phyloP scores from a whole-genome alignment of 148 eudicot species.

The Rheum nobile region DNA sequence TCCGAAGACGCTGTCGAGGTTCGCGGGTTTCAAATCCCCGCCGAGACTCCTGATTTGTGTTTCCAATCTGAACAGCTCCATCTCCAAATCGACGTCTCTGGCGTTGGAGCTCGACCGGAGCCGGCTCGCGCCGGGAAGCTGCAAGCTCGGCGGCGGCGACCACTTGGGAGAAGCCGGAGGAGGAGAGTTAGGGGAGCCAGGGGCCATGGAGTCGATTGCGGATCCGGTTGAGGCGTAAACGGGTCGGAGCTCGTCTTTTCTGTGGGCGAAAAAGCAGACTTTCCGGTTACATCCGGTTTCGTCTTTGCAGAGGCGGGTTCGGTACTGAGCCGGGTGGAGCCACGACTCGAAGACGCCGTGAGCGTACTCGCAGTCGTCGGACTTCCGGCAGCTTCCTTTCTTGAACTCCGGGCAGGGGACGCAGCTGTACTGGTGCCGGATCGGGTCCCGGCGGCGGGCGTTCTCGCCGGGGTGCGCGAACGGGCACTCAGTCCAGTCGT shows the following conservation, averaged over 20 bases:
- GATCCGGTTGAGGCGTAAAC: conserved; percentile 8
- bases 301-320: conserved; percentile 2
- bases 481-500: conserved; percentile 10
- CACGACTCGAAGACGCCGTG: conserved; percentile 7
- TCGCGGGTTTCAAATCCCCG: conserved; percentile 23
- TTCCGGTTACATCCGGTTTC: conserved; percentile 4
- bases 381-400: conserved; percentile 7
- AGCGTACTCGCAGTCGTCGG: conserved; percentile 9
- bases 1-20: conserved; percentile 39
- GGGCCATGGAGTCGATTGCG: background rate
- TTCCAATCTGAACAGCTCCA: conserved; percentile 49
- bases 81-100: conserved; percentile 56
- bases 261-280: conserved; percentile 7
- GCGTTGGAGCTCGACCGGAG: conserved; percentile 4
- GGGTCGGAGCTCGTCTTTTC: conserved; percentile 7
- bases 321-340: conserved; percentile 11
- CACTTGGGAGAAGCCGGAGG: background rate
- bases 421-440: conserved; percentile 4
- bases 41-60: conserved; percentile 21
- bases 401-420: conserved; percentile 11
- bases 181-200: background rate
- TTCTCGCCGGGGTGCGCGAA: conserved; percentile 10
- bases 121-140: background rate
- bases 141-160: conserved; percentile 1
- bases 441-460: conserved; percentile 8